phyloP scores from a whole-genome alignment of 2,329 filamentous ascomycete genomes.

The Phialophora macrospora region DNA sequence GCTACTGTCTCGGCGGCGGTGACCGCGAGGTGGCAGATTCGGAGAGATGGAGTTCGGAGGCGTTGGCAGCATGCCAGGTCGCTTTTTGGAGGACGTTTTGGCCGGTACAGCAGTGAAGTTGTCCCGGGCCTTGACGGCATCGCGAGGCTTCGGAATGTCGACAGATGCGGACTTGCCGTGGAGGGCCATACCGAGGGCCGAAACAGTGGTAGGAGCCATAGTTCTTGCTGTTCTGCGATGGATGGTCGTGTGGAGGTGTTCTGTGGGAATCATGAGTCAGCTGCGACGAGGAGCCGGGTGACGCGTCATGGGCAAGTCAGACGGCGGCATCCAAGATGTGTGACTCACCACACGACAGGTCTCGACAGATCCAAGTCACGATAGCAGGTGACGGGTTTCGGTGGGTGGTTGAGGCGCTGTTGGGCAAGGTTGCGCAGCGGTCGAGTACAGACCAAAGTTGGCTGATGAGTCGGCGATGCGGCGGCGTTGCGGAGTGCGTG shows the following conservation, averaged over 20 bases:
- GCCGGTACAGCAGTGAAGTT: constrained; percentile 45
- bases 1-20: constrained; percentile 71
- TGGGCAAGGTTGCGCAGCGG: constrained; percentile 27
- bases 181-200: constrained; percentile 57
- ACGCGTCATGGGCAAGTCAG: constrained; percentile 19
- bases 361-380: constrained; percentile 22
- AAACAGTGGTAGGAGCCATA: constrained; percentile 52
- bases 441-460: constrained; percentile 25
- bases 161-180: constrained; percentile 57
- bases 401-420: constrained; percentile 14
- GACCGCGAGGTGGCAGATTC: constrained; percentile 78
- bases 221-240: constrained; percentile 40
- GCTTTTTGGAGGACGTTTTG: constrained; percentile 36
- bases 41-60: constrained; percentile 96
- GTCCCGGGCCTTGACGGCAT: constrained; percentile 44
- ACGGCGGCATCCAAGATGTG: constrained; percentile 9
- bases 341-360: constrained; percentile 35
- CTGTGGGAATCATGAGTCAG: constrained; percentile 36
- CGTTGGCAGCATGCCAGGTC: constrained; percentile 68
- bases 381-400: constrained; percentile 16
- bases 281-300: constrained; percentile 12
- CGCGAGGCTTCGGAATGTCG: constrained; percentile 54
- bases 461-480: constrained; percentile 22
- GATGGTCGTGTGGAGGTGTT: constrained; percentile 27
- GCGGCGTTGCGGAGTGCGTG: constrained; percentile 18